Evolutionary conservation across 495 filamentous ascomycete genomes (phyloP).

Genomic region (Hyaloscypha variabilis): DNA sequence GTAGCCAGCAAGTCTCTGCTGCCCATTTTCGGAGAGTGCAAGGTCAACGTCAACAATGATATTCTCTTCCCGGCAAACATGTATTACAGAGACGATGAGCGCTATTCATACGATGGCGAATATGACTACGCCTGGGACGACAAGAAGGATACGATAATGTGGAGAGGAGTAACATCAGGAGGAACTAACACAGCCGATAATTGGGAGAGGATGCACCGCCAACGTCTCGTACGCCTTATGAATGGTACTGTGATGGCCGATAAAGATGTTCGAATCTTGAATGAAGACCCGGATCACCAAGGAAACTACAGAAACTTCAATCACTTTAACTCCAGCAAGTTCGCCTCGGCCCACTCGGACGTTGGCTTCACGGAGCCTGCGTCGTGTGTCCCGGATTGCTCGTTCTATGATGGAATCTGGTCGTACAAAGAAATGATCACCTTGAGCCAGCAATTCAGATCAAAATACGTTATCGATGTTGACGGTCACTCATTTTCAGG

Average conservation of each 20-base stretch:
- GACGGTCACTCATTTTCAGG: conserved; percentile 75
- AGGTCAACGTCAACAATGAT: conserved; percentile 77
- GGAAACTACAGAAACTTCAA: conserved; percentile 38
- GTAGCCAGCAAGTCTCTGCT: conserved; percentile 57
- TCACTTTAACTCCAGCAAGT: conserved; percentile 37
- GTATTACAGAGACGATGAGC: conserved; percentile 70
- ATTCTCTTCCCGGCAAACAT: conserved; percentile 78
- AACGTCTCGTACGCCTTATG: conserved; percentile 69
- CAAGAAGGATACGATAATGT: conserved; percentile 61
- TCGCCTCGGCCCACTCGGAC: conserved; percentile 44
- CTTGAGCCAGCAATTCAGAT: conserved; percentile 60
- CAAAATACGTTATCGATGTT: conserved; percentile 70
- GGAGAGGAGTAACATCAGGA: conserved; percentile 72
- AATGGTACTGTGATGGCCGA: conserved; percentile 62
- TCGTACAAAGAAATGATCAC: conserved; percentile 37
- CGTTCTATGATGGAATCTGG: conserved; percentile 53
- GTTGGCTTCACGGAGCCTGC: conserved; percentile 46
- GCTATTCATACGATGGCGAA: conserved; percentile 57
- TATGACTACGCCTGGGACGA: conserved; percentile 56
- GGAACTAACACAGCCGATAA: conserved; percentile 62
- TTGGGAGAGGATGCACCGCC: conserved; percentile 71
- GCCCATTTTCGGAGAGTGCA: conserved; percentile 76
- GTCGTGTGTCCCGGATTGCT: conserved; percentile 43
- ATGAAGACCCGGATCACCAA: conserved; percentile 26
- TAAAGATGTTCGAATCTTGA: conserved; percentile 47